Base-by-base conservation (phyloP, 2,329 filamentous ascomycete genomes). In the Pestalotiopsis sp. region DNA sequence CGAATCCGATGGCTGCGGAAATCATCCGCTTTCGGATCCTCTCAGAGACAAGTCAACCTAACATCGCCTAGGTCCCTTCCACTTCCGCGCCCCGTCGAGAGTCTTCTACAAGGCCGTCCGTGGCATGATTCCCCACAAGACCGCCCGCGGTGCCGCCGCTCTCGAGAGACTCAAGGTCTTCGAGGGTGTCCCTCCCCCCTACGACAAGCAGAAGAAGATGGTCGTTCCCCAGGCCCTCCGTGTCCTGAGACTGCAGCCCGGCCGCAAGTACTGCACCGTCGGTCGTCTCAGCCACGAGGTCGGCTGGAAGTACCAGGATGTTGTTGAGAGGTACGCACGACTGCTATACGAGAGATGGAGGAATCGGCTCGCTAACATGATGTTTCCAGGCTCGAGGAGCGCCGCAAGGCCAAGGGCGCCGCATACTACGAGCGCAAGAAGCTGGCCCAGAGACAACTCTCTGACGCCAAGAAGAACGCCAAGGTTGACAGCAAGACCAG, bases 361-460 rank as follows among this genome's bases (percentile, higher is more conserved):
- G 52, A 20, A 71, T 77, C 71, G 71, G 25, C 66, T 31, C 36
- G 68, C 69, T 72, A 66, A 75, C 77, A 73, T 68, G 39, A n/a
- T 56, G 60, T 62, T 65, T 70, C 77, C 80, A 98, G 96, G 87
- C 91, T 99, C 82, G 96, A 99, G 91, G 96, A 99, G 91, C 91
- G 95, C 87, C 93, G 96, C 90, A 99, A 99, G 91, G 95, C 97
- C 85, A 99, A 98, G 94, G 92, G 94, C 82, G 91, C 93, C 78
- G 96, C 96, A 84, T 99, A 98, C 93, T 98, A 98, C 91, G 95
- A 97, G 90, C 94, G 95, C 91, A 99, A 98, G 96, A 97, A 97
- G 94, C 90, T 94, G 77, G 93, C 93, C 78, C 90, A 92, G 83
- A 93, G 92, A 90, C 93, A 97, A 88, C 87, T 98, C 79, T 88